phyloP scores from a whole-genome alignment of 257 asterid genomes.

The Fraxinus anomala region DNA sequence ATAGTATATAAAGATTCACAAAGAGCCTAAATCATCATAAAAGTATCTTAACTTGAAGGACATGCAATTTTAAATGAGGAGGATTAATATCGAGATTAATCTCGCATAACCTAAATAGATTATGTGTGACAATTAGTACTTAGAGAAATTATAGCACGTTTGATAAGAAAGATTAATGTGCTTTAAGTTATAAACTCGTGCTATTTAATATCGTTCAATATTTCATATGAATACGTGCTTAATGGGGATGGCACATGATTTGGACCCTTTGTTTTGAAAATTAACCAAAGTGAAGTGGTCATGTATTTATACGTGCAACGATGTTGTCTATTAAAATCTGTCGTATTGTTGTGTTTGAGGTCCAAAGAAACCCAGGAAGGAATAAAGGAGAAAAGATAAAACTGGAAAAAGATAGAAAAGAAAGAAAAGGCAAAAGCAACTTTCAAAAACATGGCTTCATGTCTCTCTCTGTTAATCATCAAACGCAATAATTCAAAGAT shows the following conservation, averaged over 20 bases:
- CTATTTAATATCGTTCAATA: too few relatives aligned
- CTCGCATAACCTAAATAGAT: too few relatives aligned
- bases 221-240: background rate
- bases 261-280: slow-evolving; percentile 5
- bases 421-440: slow-evolving; percentile 41
- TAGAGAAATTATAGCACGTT: background rate
- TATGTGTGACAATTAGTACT: too few relatives aligned
- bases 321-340: slow-evolving; percentile 34
- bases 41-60: background rate
- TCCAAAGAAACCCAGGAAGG: slow-evolving; percentile 37
- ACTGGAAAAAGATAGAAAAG: slow-evolving; percentile 20
- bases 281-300: slow-evolving; percentile 32
- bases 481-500: slow-evolving; percentile 15
- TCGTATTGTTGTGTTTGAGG: slow-evolving; percentile 34
- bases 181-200: too few relatives aligned
- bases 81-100: too few relatives aligned
- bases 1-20: background rate
- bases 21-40: background rate
- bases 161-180: background rate
- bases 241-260: background rate
- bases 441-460: slow-evolving; percentile 54
- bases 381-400: slow-evolving; percentile 39
- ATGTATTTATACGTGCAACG: slow-evolving; percentile 23
- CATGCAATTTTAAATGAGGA: background rate
- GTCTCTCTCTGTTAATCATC: slow-evolving; percentile 11